Percentiles rank a stretch among this genome's conserved stretches.
Conservation (phyloP, 1,284 basidiomycete genomes). For the Boletus hoseneyae region DNA sequence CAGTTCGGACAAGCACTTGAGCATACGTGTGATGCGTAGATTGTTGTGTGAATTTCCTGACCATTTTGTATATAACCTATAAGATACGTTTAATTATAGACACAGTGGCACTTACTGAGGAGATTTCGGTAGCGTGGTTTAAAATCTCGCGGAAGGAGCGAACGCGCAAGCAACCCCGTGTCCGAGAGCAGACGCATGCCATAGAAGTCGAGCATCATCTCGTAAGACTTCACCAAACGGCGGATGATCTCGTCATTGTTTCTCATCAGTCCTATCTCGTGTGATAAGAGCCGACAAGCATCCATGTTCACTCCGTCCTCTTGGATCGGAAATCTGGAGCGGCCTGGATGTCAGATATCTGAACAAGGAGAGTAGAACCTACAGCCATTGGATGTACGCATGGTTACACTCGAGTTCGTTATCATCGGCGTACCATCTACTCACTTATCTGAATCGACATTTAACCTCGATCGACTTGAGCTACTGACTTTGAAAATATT, state of each 20-base stretch:
- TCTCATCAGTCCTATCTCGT: slow-evolving; percentile 63
- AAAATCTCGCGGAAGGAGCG: slow-evolving; percentile 38
- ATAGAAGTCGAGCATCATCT: slow-evolving; percentile 73
- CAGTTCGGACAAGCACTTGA: slow-evolving; percentile 72
- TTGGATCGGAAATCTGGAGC: slow-evolving; percentile 59
- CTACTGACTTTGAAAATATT: slow-evolving; percentile 52
- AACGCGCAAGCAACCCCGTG: slow-evolving; percentile 54
- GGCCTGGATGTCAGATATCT: slow-evolving; percentile 1
- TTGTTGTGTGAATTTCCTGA: slow-evolving; percentile 69
- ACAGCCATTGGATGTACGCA: slow-evolving; percentile 75
- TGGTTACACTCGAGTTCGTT: slow-evolving; percentile 65
- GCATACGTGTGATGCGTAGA: slow-evolving; percentile 72
- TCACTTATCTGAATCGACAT: slow-evolving; percentile 1
- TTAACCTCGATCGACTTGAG: not conserved
- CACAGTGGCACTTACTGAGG: slow-evolving; percentile 45
- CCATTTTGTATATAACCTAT: not conserved
- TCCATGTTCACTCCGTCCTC: slow-evolving; percentile 68
- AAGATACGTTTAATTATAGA: not conserved
- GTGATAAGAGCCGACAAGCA: slow-evolving; percentile 61
- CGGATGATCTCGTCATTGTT: slow-evolving; percentile 45
- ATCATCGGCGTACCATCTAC: slow-evolving; percentile 64
- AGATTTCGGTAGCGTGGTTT: slow-evolving; percentile 59
- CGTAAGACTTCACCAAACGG: slow-evolving; percentile 59
- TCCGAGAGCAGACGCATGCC: slow-evolving; percentile 60
- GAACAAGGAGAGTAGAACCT: slow-evolving; percentile 27